Evolutionary conservation across 169 alveolate genomes (phyloP).

Genomic region (Plasmodium cynomolgi): DNA sequence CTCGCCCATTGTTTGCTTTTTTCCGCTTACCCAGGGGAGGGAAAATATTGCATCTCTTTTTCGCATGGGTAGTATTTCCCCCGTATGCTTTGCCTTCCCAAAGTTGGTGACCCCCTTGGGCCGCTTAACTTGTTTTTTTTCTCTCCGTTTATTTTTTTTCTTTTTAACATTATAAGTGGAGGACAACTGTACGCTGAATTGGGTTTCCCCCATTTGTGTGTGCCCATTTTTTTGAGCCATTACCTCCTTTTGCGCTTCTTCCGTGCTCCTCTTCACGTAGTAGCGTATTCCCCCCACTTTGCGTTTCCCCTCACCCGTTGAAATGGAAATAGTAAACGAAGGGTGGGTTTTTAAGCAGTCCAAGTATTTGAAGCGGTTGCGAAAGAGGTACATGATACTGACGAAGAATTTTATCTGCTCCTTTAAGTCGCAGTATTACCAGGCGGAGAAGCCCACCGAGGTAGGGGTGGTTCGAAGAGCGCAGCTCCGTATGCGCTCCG

Average conservation of each 20-base stretch:
- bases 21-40: neutral
- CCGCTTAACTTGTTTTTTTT: neutral
- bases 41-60: neutral
- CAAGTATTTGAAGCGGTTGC: conserved; percentile 48
- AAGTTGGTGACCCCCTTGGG: neutral
- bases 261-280: neutral
- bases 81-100: neutral
- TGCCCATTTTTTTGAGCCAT: neutral
- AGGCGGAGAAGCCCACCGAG: conserved; percentile 71
- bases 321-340: conserved; percentile 65
- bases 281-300: neutral
- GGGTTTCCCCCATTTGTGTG: neutral
- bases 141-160: neutral
- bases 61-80: neutral
- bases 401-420: conserved; percentile 69
- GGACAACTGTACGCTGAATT: neutral
- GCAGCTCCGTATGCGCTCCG: neutral
- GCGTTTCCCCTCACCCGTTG: neutral
- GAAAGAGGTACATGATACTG: conserved; percentile 54
- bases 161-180: neutral
- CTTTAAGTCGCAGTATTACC: conserved; percentile 66
- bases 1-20: neutral
- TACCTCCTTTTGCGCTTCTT: neutral
- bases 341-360: conserved; percentile 73
- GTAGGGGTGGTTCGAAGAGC: conserved; percentile 13